Evolutionary conservation across 495 filamentous ascomycete species (phyloP), one percentile per base, ranked within the genome.

Genomic region (Astrothelium macrocarpum): DNA sequence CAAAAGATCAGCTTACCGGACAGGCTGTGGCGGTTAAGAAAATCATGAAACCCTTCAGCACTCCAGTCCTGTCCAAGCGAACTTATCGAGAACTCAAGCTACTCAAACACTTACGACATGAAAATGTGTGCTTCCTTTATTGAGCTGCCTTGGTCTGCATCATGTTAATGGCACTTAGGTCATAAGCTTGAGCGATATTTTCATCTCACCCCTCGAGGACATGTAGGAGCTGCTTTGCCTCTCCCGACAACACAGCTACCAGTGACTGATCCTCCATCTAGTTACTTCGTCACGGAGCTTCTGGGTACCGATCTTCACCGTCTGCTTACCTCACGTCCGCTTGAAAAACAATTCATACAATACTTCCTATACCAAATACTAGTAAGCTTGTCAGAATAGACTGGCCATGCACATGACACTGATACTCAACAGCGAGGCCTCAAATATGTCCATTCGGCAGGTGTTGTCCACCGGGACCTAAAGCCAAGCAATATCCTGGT

Each of bases 1-100:
- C 94, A 64, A 93, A 88, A 78, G 94, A 98, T 74, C 90, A 97
- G 81, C 90, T 98, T 74, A 97, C 95, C 60, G 86, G 81, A 70
- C 90, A 96, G 73, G 90, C 90, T 72, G 94, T 98, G 64, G 94
- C 94, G 32, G 91, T 98, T 70, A 98, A 98, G 84, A 98, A 98
- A 82, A 98, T 98, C 72, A 97, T 98, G 95, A 98, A 98, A 81
- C 94, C 94, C 7, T 98, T 98, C 79, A 96, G 91, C 81, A 98
- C 94, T 12, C 94, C 94, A 5, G 94, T 98, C 53, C 78, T 98
- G 45, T 94, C 94, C 25, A 98, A 98, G 81, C 81, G 94, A 72
- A 98, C 94, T 29, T 98, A 98, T 73, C 88, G 94, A 64, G 94
- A 98, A 73, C 79, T 98, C 76, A 98, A 98, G 81, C 82, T 98